Evolutionary conservation across 768 basidiomycete genomes (phyloP), one percentile per base, ranked within the genome.

Genomic region (Auricularia cornea): DNA sequence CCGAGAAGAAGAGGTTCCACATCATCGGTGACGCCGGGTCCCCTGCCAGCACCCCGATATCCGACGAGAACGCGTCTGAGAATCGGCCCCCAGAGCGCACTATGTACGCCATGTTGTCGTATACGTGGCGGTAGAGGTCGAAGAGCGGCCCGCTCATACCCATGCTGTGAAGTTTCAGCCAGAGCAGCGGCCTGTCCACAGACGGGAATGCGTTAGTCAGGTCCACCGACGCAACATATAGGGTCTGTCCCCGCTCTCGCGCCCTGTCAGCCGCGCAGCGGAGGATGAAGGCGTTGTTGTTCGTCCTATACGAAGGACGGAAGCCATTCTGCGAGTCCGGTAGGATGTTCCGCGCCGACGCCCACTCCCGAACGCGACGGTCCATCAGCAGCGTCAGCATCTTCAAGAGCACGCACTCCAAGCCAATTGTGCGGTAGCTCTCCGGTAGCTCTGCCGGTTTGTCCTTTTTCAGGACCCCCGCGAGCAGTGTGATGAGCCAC

Each of bases 381-480:
- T 72, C 69, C 12, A 73, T 68, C 10, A 74, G 66, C 0, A 72
- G 62, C 0, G 71, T 72, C 8, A 73, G 60, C 3, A 63, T 62
- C 56, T 72, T 73, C 8, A 73, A 54, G 12, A 72, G 32, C 63
- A 71, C 72, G 63, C 70, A 68, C 60, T 76, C 74, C 2, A 74
- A 66, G 3, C 70, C 72, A 20, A 76, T 71, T 0, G 66, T 59
- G 12, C 71, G 59, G 59, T 73, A 76, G 67, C 65, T 69, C 0
- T 70, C 63, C 0, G 72, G 65, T 3, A 70, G 60, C 8, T 29
- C n/a, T 5, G 29, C 57, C 10, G 66, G 60, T 60, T 70, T 70
- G 1, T 63, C 67, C 11, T 48, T 41, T 57, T 72, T 72, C 20
- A 70, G 61, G 6, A 67, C 62, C 0, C 67, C 67, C 20, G 68